A percentile compares a stretch with the other conserved stretches of the same genome.
Conservation (phyloP, 176 grass and related monocot species). For the Aegilops tauschii region DNA sequence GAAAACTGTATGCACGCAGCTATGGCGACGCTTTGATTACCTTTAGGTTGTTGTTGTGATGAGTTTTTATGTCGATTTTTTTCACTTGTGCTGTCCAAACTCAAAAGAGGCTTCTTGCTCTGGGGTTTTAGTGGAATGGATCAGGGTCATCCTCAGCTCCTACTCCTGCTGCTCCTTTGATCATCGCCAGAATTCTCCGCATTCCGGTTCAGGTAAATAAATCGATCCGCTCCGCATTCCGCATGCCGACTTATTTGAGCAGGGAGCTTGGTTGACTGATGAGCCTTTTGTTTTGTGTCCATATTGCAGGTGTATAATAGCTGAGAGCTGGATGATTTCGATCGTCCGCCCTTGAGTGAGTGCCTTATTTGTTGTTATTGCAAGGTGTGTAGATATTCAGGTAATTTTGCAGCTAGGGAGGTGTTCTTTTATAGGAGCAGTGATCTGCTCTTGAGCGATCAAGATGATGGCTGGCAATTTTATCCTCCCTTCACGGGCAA, state of each 20-base stretch:
- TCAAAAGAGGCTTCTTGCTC: conserved; percentile 45
- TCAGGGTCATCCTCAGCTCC: conserved; percentile 41
- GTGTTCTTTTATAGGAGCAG: conserved; percentile 26
- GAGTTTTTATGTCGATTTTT: conserved; percentile 54
- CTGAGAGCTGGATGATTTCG: conserved; percentile 40
- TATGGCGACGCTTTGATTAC: conserved; percentile 42
- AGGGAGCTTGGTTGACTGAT: neutral
- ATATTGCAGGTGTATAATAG: conserved; percentile 47
- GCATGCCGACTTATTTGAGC: neutral
- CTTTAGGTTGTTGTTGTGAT: conserved; percentile 39
- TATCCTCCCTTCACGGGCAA: conserved; percentile 24
- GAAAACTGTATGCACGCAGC: conserved; percentile 35
- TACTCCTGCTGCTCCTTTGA: conserved; percentile 19
- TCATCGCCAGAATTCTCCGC: neutral
- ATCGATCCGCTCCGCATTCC: neutral
- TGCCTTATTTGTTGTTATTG: conserved; percentile 54
- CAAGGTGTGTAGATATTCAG: conserved; percentile 64
- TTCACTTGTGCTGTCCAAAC: conserved; percentile 37
- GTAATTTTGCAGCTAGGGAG: conserved; percentile 50
- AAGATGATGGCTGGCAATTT: conserved; percentile 19
- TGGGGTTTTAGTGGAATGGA: conserved; percentile 21
- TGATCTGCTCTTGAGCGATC: conserved; percentile 32
- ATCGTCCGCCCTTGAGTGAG: conserved; percentile 30
- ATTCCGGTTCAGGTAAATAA: conserved; percentile 19
- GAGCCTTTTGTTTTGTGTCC: neutral